These are phyloP conservation scores for Fremontodendron californicum DNA, from an alignment of 345 rosid species.

Conservation along the genomic window DNA sequence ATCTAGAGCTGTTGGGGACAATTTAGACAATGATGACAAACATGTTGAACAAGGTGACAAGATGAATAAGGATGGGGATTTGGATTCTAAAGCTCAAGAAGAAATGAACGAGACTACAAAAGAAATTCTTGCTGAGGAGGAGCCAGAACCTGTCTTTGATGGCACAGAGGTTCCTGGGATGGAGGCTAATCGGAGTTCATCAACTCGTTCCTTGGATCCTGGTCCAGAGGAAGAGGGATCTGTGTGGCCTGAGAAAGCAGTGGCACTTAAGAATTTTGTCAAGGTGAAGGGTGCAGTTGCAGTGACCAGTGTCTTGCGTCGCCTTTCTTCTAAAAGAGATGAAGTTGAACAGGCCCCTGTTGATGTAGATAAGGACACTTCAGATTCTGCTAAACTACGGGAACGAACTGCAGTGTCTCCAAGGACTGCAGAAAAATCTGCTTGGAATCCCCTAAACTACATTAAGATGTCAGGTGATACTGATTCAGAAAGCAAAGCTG, in stretches of 20 bases:
- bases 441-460: conserved; percentile 69
- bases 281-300: conserved; percentile 59
- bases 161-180: conserved; percentile 47
- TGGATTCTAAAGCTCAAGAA: conserved; percentile 25
- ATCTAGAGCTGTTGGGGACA: conserved; percentile 18
- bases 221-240: conserved; percentile 37
- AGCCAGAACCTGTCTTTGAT: conserved; percentile 43
- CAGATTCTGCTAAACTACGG: conserved; percentile 27
- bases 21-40: conserved; percentile 10
- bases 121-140: conserved; percentile 31
- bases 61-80: conserved; percentile 17
- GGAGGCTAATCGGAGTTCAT: conserved; percentile 31
- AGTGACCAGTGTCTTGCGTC: conserved; percentile 53
- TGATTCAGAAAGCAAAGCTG: conserved; percentile 33
- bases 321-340: conserved; percentile 45
- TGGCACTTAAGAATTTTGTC: conserved; percentile 59
- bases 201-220: conserved; percentile 32
- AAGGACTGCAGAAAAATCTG: conserved; percentile 37
- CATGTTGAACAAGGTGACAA: conserved; percentile 22
- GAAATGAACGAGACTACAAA: conserved; percentile 24
- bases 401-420: conserved; percentile 33
- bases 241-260: conserved; percentile 70
- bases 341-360: conserved; percentile 21
- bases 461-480: conserved; percentile 45
- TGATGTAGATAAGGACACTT: conserved; percentile 28